phyloP scores from a whole-genome alignment of 306 rosid genomes.

The Vigna mungo region DNA sequence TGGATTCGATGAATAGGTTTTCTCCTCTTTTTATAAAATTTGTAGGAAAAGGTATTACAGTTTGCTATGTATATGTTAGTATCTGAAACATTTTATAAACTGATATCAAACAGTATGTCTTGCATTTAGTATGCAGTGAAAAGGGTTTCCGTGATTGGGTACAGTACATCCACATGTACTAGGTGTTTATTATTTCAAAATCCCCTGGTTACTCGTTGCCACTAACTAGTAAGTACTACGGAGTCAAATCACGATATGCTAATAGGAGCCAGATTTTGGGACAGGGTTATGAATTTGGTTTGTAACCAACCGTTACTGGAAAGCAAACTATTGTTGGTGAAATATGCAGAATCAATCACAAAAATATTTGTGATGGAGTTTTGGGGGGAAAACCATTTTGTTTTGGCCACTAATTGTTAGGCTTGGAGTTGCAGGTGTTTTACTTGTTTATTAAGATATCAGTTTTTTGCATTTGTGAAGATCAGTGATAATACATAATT shows the following conservation, averaged over 20 bases:
- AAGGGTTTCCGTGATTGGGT: conserved; percentile 27
- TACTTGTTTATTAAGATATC: conserved; percentile 23
- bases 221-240: conserved; percentile 1
- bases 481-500: background rate
- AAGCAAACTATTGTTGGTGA: background rate
- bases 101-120: conserved; percentile 4
- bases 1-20: conserved; percentile 25
- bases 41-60: background rate
- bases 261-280: conserved; percentile 3
- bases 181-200: conserved; percentile 27
- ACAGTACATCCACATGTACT: background rate
- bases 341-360: background rate
- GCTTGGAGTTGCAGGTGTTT: conserved; percentile 2
- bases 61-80: conserved; percentile 10
- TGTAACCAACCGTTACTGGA: background rate
- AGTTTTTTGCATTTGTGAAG: conserved; percentile 14
- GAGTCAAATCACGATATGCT: conserved; percentile 8
- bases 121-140: conserved; percentile 17
- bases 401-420: background rate
- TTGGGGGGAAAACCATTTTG: background rate
- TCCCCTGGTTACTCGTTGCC: conserved; percentile 27
- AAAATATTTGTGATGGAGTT: conserved; percentile 4
- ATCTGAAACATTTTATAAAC: conserved; percentile 3
- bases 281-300: conserved; percentile 2
- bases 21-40: background rate